These are phyloP conservation scores for Saururus chinensis DNA, from an alignment of 164 flowering plant genomes.

Conservation along the genomic window DNA sequence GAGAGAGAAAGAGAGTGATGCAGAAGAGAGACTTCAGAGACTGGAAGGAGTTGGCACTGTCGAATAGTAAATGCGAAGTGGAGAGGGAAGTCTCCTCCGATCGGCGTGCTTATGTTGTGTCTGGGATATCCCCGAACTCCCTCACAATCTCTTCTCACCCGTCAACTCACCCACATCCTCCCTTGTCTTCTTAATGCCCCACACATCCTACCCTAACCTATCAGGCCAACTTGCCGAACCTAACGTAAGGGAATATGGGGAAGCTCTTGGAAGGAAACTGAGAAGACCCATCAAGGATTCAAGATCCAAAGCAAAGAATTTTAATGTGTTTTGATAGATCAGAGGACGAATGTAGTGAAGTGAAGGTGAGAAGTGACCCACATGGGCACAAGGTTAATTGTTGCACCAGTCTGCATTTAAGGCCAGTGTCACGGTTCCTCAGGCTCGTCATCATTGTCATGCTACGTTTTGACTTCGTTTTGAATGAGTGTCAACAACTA, in stretches of 20 bases:
- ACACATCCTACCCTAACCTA: neutral
- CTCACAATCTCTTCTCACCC: neutral
- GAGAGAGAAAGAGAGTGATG: neutral
- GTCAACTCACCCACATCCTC: neutral
- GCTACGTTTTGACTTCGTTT: conserved; percentile 8
- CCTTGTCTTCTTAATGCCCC: neutral
- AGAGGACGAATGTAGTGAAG: neutral
- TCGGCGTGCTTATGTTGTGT: neutral
- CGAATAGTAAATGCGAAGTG: neutral
- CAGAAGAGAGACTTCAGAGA: neutral
- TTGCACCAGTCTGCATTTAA: conserved; percentile 4
- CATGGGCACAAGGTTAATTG: neutral
- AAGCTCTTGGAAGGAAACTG: too few relatives aligned
- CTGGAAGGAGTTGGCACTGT: neutral
- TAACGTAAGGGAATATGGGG: neutral
- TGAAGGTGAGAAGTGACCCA: neutral
- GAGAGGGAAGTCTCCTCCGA: neutral
- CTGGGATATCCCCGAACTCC: neutral
- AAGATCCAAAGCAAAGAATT: neutral
- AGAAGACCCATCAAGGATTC: neutral
- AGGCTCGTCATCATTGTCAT: conserved; percentile 10
- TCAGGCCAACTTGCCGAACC: neutral
- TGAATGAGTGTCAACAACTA: conserved; percentile 1
- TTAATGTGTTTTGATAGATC: neutral
- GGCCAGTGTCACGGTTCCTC: conserved; percentile 4